Evolutionary conservation across 345 rosid species (phyloP), one percentile per base, ranked within the genome.

Genomic region (Sapria himalayana): DNA sequence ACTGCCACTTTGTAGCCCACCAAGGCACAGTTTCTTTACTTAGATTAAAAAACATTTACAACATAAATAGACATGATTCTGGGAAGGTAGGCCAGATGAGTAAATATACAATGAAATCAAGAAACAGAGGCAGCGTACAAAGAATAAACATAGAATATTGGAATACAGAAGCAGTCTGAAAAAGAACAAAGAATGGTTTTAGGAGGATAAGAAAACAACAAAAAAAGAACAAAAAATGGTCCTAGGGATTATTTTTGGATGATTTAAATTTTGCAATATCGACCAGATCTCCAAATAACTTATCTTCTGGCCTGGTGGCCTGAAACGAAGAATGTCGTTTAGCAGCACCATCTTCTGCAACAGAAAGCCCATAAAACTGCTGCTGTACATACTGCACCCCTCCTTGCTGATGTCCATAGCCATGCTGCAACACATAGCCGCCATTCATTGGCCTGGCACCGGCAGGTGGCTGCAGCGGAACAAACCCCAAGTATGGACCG

Each of bases 281-380:
- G 9, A 91, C 93, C 13, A 91, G 93, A 60, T 91, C 99, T 46
- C 99, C 96, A 50, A 91, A 91, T 21, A 91, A 60, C 82, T 75
- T 84, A 55, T 91, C 64, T 43, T 59, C 64, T 18, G 64, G 64
- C 51, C 43, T 59, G 21, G 46, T n/a, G n/a, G n/a, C n/a, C n/a
- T n/a, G n/a, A n/a, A n/a, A n/a, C n/a, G n/a, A n/a, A n/a, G n/a
- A n/a, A n/a, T n/a, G n/a, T n/a, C n/a, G n/a, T n/a, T n/a, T 58
- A 29, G 32, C 16, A 19, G 45, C 37, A 29, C 9, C 47, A 29
- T 51, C 63, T 16, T 51, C 49, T 17, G 45, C 41, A 37, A 58
- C 25, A 4, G 63, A 46, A 3, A 58, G 47, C n/a, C 57, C 76
- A 49, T 31, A 63, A 92, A 91, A 74, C 60, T 61, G 81, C 56